Percentiles rank a stretch among this genome's conserved stretches.
phyloP scores from a whole-genome alignment of 2,329 filamentous ascomycete genomes.

The Talaromyces sp. region DNA sequence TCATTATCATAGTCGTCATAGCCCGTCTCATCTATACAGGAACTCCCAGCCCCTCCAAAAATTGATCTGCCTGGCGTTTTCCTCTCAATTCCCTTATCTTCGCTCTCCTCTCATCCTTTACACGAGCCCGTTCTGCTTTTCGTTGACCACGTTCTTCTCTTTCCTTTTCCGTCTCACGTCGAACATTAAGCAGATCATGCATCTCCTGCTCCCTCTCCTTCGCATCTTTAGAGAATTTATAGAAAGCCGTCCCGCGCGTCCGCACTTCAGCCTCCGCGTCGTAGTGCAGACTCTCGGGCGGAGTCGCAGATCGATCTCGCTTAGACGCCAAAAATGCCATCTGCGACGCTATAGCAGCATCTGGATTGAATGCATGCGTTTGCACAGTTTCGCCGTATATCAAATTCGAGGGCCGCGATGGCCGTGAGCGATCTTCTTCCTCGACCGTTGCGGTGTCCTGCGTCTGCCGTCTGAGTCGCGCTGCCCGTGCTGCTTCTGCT shows the following conservation, averaged over 20 bases:
- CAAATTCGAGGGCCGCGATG: slow-evolving; percentile 61
- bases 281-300: slow-evolving; percentile 79
- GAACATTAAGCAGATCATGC: slow-evolving; percentile 65
- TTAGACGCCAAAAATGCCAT: slow-evolving; percentile 78
- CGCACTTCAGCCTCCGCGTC: slow-evolving; percentile 79
- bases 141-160: slow-evolving; percentile 56
- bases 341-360: slow-evolving; percentile 58
- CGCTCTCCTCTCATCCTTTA: slow-evolving; percentile 59
- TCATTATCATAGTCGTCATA: background rate
- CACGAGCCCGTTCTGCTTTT: slow-evolving; percentile 56
- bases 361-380: slow-evolving; percentile 74
- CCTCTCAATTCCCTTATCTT: slow-evolving; percentile 53
- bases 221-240: slow-evolving; percentile 78
- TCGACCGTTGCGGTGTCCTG: slow-evolving; percentile 14
- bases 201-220: slow-evolving; percentile 69
- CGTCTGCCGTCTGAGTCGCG: slow-evolving; percentile 49
- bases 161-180: slow-evolving; percentile 64
- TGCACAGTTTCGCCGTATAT: slow-evolving; percentile 88
- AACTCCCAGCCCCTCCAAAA: slow-evolving; percentile 58
- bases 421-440: slow-evolving; percentile 34
- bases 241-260: slow-evolving; percentile 87
- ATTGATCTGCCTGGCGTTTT: slow-evolving; percentile 68
- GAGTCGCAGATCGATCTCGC: slow-evolving; percentile 74
- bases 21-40: slow-evolving; percentile 24
- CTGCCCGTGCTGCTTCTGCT: slow-evolving; percentile 63